Evolutionary conservation across 2,329 filamentous ascomycete genomes (phyloP).

Genomic region (Xylaria sp.): DNA sequence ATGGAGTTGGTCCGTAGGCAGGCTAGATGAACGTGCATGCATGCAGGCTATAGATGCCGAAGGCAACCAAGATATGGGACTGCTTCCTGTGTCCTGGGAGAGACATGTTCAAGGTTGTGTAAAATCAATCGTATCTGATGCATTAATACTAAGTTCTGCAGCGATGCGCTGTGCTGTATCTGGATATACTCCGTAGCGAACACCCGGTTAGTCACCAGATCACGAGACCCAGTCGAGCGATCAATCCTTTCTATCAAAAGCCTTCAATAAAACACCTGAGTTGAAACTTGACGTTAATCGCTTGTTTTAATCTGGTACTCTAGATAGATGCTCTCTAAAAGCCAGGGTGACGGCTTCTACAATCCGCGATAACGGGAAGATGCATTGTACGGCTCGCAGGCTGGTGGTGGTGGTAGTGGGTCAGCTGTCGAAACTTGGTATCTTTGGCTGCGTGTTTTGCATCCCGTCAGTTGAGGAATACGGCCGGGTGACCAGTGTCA

Average conservation of each 20-base stretch:
- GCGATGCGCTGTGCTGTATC: background rate
- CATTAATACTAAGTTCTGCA: background rate
- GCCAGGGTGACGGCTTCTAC: background rate
- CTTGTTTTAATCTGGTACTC: background rate
- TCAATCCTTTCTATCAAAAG: too few species aligned
- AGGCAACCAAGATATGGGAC: background rate
- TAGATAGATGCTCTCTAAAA: background rate
- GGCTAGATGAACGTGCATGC: background rate
- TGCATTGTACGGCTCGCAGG: background rate
- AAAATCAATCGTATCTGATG: background rate
- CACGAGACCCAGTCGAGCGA: background rate
- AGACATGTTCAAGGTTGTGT: background rate
- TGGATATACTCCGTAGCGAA: background rate
- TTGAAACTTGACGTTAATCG: background rate
- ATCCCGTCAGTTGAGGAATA: conserved; percentile 8
- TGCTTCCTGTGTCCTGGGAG: background rate
- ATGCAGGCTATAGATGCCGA: conserved; percentile 1
- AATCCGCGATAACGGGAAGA: too few species aligned
- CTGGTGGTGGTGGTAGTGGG: conserved; percentile 31
- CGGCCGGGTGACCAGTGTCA: conserved; percentile 21
- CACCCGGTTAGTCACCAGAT: background rate
- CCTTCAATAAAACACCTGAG: background rate
- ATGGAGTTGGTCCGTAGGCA: background rate
- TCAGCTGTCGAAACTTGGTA: conserved; percentile 27
- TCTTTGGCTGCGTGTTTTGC: conserved; percentile 24